phyloP scores from a whole-genome alignment of 495 filamentous ascomycete species.

The Aspergillus steynii region DNA sequence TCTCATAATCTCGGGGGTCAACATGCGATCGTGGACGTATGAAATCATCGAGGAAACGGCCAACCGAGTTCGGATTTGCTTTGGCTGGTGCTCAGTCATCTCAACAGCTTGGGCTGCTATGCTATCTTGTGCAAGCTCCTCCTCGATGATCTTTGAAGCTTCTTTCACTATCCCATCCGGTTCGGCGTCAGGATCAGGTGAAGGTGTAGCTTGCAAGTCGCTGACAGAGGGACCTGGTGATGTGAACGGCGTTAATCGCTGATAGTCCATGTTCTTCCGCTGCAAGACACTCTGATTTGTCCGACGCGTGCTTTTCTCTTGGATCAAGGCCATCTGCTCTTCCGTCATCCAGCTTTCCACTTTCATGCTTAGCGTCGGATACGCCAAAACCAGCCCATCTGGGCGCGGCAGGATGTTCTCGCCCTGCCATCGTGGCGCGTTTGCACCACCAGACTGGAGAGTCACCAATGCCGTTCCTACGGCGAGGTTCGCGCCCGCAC shows the following conservation, averaged over 20 bases:
- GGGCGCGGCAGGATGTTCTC: conserved; percentile 69
- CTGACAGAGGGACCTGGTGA: conserved; percentile 69
- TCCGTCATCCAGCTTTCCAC: conserved; percentile 99
- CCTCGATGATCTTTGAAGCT: conserved; percentile 27
- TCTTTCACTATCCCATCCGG: conserved; percentile 29
- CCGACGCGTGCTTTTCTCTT: conserved; percentile 73
- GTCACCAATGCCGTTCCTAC: conserved; percentile 84
- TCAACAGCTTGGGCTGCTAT: conserved; percentile 30
- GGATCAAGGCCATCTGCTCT: conserved; percentile 92
- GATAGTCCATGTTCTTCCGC: conserved; percentile 73
- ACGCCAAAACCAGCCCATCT: conserved; percentile 80
- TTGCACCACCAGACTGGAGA: conserved; percentile 65
- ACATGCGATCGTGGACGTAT: conserved; percentile 93
- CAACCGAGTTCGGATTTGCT: conserved; percentile 79
- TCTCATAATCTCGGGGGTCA: conserved; percentile 97
- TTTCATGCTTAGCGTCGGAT: conserved; percentile 90
- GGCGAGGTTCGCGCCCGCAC: conserved; percentile 89
- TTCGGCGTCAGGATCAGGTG: conserved; percentile 39
- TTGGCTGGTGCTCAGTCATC: conserved; percentile 51
- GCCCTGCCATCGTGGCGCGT: conserved; percentile 55
- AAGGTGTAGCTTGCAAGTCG: conserved; percentile 26
- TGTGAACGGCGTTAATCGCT: conserved; percentile 56
- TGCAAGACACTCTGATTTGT: conserved; percentile 75
- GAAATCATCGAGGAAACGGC: conserved; percentile 96
- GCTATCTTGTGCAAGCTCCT: conserved; percentile 26